Percentiles rank a stretch among this genome's conserved stretches.
phyloP scores from a whole-genome alignment of 352 stramenopile species.

The Globisporangium camurandrum region DNA sequence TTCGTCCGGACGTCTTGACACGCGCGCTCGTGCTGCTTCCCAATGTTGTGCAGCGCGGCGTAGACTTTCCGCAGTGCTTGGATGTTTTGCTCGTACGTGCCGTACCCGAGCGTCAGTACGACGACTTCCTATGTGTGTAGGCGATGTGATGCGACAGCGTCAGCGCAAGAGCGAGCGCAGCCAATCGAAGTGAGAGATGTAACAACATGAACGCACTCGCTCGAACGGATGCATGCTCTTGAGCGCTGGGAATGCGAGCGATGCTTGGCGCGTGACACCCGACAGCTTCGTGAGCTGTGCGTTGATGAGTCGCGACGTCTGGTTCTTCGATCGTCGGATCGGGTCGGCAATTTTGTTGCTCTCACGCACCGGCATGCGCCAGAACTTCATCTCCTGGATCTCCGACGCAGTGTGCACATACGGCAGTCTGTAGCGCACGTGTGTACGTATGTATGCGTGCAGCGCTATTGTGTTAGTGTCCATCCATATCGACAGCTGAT shows the following conservation, averaged over 20 bases:
- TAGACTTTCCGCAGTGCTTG: slow-evolving; percentile 74
- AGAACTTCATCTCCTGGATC: slow-evolving; percentile 87
- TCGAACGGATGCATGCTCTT: slow-evolving; percentile 78
- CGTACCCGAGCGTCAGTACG: slow-evolving; percentile 64
- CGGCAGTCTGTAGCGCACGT: slow-evolving; percentile 60
- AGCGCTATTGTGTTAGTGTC: background rate
- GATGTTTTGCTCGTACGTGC: slow-evolving; percentile 67
- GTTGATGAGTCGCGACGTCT: slow-evolving; percentile 78
- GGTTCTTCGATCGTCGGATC: slow-evolving; percentile 76
- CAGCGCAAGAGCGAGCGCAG: too few relatives aligned
- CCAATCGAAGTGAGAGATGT: too few relatives aligned
- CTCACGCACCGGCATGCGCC: slow-evolving; percentile 56
- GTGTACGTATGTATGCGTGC: background rate
- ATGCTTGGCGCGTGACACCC: slow-evolving; percentile 56
- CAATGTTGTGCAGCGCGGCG: slow-evolving; percentile 62
- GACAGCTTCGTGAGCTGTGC: slow-evolving; percentile 70
- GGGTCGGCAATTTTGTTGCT: slow-evolving; percentile 75
- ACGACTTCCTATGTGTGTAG: slow-evolving; percentile 51
- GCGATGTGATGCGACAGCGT: slow-evolving; percentile 1
- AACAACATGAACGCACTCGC: slow-evolving; percentile 50
- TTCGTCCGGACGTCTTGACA: slow-evolving; percentile 67
- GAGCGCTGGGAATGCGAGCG: slow-evolving; percentile 70
- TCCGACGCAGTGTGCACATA: slow-evolving; percentile 76
- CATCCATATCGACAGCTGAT: background rate
- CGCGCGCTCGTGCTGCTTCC: slow-evolving; percentile 62